phyloP scores from a whole-genome alignment of 805 yeast species.

The Ogataea trehaloabstinens region DNA sequence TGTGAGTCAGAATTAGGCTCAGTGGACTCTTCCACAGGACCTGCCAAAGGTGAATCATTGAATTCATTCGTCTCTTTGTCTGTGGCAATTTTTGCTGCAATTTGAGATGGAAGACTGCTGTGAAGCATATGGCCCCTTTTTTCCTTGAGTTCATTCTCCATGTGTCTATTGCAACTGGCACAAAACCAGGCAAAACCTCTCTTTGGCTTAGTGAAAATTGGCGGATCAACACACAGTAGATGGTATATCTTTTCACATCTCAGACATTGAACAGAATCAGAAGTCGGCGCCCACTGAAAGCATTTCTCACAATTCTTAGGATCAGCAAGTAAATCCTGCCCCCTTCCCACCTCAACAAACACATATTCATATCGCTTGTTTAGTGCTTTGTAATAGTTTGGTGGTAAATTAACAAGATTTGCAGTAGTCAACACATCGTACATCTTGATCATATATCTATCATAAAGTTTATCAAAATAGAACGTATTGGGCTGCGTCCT shows the following conservation, averaged over 20 bases:
- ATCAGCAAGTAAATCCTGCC: slow-evolving; percentile 58
- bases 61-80: slow-evolving; percentile 1
- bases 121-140: slow-evolving; percentile 36
- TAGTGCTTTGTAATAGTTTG: slow-evolving; percentile 58
- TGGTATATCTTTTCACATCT: slow-evolving; percentile 71
- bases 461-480: slow-evolving; percentile 83
- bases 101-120: slow-evolving; percentile 26
- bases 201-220: slow-evolving; percentile 72
- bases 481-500: slow-evolving; percentile 64
- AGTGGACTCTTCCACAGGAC: background rate
- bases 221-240: slow-evolving; percentile 84
- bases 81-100: slow-evolving; percentile 15
- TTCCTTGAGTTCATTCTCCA: slow-evolving; percentile 42
- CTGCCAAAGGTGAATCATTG: slow-evolving; percentile 1
- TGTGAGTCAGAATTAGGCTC: slow-evolving; percentile 3
- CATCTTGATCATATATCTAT: slow-evolving; percentile 77
- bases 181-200: slow-evolving; percentile 92
- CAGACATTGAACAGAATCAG: slow-evolving; percentile 78
- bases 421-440: slow-evolving; percentile 74
- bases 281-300: slow-evolving; percentile 77
- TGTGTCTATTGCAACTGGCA: slow-evolving; percentile 66
- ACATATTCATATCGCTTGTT: slow-evolving; percentile 68
- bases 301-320: slow-evolving; percentile 75
- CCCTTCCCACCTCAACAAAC: slow-evolving; percentile 67
- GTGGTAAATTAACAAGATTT: slow-evolving; percentile 55